Conservation (phyloP, 768 basidiomycete genomes). For the Pleurotus tuoliensis region DNA sequence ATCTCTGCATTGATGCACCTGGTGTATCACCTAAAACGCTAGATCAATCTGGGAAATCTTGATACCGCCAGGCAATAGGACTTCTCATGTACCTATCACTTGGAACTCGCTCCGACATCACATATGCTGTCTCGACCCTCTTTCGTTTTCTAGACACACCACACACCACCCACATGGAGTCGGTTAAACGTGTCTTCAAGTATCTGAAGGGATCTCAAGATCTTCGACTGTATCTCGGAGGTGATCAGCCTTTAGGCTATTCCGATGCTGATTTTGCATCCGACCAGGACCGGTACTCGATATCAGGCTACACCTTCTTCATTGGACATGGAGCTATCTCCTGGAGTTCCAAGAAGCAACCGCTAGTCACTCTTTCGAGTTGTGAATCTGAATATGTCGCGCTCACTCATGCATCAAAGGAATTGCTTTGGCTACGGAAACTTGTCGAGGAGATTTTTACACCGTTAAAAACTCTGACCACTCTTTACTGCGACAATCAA, state of each 20-base stretch:
- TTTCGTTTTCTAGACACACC: constrained; percentile 20
- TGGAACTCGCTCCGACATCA: constrained; percentile 24
- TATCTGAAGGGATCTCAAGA: constrained; percentile 23
- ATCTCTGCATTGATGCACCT: not conserved
- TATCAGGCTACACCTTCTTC: too few relatives aligned
- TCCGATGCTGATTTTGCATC: too few relatives aligned
- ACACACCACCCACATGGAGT: constrained; percentile 18
- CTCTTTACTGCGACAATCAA: not conserved
- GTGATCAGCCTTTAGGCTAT: not conserved
- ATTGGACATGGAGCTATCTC: too few relatives aligned
- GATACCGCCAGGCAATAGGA: constrained; percentile 23
- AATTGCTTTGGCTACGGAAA: too few relatives aligned
- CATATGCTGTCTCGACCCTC: constrained; percentile 19
- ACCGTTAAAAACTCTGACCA: too few relatives aligned
- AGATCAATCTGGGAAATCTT: not conserved
- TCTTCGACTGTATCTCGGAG: constrained; percentile 12
- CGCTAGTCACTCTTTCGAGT: constrained; percentile 14
- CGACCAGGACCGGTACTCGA: too few relatives aligned
- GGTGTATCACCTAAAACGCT: not conserved
- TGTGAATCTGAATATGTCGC: constrained; percentile 15
- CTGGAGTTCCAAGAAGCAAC: constrained; percentile 15
- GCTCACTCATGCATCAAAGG: too few relatives aligned
- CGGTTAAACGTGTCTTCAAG: constrained; percentile 19
- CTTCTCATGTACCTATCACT: constrained; percentile 24
- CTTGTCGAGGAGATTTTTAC: too few relatives aligned